Evolutionary conservation across 2,329 filamentous ascomycete genomes (phyloP).

Genomic region (Ophiosphaerella herpotricha): DNA sequence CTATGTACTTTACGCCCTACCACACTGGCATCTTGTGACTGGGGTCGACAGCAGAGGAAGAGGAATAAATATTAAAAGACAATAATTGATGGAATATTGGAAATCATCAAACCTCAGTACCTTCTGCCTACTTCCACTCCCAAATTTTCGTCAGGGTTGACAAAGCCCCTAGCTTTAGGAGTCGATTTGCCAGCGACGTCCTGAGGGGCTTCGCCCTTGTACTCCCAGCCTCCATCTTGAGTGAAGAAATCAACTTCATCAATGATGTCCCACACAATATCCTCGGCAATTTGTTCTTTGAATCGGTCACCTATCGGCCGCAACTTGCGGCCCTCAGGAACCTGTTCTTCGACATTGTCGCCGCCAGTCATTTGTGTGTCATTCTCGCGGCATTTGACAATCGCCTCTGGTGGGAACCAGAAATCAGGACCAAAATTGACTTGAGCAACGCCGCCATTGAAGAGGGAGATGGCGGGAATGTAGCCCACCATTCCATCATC

Average conservation of each 20-base stretch:
- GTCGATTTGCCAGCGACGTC: slow-evolving; percentile 41
- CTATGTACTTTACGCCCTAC: no score
- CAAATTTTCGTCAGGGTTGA: slow-evolving; percentile 43
- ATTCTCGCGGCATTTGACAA: slow-evolving; percentile 48
- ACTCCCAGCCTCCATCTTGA: slow-evolving; percentile 62
- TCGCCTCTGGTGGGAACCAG: slow-evolving; percentile 78
- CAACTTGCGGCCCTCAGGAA: slow-evolving; percentile 45
- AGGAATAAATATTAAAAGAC: neutral
- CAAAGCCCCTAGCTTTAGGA: slow-evolving; percentile 45
- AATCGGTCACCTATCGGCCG: slow-evolving; percentile 77
- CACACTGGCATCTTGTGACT: no score
- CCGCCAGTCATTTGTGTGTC: slow-evolving; percentile 37
- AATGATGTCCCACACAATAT: slow-evolving; percentile 88
- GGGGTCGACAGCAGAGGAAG: no score
- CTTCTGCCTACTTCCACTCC: slow-evolving; percentile 43
- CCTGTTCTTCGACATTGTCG: slow-evolving; percentile 13
- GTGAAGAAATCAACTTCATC: slow-evolving; percentile 93
- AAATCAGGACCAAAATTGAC: slow-evolving; percentile 94
- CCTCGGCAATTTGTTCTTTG: slow-evolving; percentile 91
- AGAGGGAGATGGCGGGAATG: slow-evolving; percentile 90
- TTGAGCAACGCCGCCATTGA: slow-evolving; percentile 87
- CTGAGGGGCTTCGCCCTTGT: slow-evolving; percentile 42
- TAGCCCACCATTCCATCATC: slow-evolving; percentile 97
- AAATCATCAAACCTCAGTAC: slow-evolving; percentile 23
- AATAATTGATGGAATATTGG: neutral